phyloP scores from a whole-genome alignment of 768 basidiomycete species.

The Mycena polygramma region DNA sequence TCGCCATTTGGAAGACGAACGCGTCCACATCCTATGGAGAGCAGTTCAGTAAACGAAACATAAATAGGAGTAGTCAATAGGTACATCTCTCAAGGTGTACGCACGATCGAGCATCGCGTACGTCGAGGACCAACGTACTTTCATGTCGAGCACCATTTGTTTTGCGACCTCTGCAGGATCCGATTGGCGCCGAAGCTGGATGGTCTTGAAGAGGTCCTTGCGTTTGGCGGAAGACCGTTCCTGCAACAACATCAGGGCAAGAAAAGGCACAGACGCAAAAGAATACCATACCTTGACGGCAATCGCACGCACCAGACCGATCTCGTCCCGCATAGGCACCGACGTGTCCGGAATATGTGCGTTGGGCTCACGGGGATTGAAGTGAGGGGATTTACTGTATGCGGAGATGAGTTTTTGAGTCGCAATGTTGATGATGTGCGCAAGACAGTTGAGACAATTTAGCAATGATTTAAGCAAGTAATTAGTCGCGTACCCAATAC shows the following conservation, averaged over 20 bases:
- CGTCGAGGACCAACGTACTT: slow-evolving; percentile 46
- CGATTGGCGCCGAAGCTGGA: slow-evolving; percentile 28
- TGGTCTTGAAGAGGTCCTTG: slow-evolving; percentile 40
- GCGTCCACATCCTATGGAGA: slow-evolving; percentile 10
- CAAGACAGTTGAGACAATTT: too few relatives aligned
- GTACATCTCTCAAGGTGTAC: slow-evolving; percentile 33
- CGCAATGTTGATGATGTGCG: slow-evolving; percentile 24
- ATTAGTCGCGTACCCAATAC: too few relatives aligned
- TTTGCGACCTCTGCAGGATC: slow-evolving; percentile 2
- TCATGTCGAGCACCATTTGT: slow-evolving; percentile 43
- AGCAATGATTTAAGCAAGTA: background rate
- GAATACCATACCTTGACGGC: slow-evolving; percentile 40
- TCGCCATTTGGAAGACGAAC: slow-evolving; percentile 43
- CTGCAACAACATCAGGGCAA: slow-evolving; percentile 30
- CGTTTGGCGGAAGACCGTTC: slow-evolving; percentile 40
- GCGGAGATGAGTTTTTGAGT: slow-evolving; percentile 27
- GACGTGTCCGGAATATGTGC: slow-evolving; percentile 18
- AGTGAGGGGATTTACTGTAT: slow-evolving; percentile 26
- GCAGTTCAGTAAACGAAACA: background rate
- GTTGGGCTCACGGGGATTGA: slow-evolving; percentile 17
- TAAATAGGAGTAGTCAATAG: slow-evolving; percentile 14
- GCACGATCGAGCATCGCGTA: slow-evolving; percentile 43
- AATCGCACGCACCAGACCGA: slow-evolving; percentile 45
- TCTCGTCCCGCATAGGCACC: slow-evolving; percentile 9
- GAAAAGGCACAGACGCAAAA: background rate